These are phyloP conservation scores for Yarrowia sp. DNA, from an alignment of 805 yeast species.

Conservation along the genomic window DNA sequence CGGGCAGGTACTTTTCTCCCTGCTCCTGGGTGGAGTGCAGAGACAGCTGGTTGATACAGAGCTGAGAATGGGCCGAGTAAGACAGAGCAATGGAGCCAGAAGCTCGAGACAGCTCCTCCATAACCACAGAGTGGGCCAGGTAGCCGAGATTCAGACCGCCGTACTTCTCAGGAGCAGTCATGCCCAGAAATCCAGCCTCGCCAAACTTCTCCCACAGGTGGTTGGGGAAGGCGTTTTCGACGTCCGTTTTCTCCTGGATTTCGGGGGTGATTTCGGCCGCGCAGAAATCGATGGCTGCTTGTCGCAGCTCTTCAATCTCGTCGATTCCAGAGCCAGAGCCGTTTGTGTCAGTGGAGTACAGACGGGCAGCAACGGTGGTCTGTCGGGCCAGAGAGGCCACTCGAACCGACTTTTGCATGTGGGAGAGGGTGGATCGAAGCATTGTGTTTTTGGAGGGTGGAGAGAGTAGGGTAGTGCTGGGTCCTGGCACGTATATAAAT, in stretches of 20 bases:
- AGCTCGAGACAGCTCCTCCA: slow-evolving; percentile 37
- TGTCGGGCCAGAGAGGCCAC: slow-evolving; percentile 10
- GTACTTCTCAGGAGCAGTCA: slow-evolving; percentile 36
- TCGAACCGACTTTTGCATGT: slow-evolving; percentile 14
- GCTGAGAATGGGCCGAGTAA: slow-evolving; percentile 38
- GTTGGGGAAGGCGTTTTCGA: slow-evolving; percentile 35
- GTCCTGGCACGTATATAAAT: not conserved
- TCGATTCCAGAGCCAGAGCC: slow-evolving; percentile 18
- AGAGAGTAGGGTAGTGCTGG: not conserved
- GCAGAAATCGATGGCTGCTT: slow-evolving; percentile 37
- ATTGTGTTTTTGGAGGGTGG: not conserved
- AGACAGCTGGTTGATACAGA: slow-evolving; percentile 37
- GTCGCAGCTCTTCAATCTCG: slow-evolving; percentile 34
- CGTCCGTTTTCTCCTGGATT: slow-evolving; percentile 35
- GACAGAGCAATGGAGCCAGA: slow-evolving; percentile 37
- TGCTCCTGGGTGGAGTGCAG: slow-evolving; percentile 35
- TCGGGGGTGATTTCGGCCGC: slow-evolving; percentile 34
- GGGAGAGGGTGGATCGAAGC: slow-evolving; percentile 13
- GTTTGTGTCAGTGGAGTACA: slow-evolving; percentile 19
- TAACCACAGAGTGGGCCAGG: slow-evolving; percentile 36
- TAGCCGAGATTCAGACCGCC: slow-evolving; percentile 37
- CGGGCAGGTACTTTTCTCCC: slow-evolving; percentile 35
- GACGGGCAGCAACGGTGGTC: not conserved
- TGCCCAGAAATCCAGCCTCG: slow-evolving; percentile 37
- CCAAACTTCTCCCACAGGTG: slow-evolving; percentile 38